Percentiles rank a stretch among this genome's conserved stretches.
These are phyloP conservation scores for Pholiota conissans DNA, from an alignment of 768 basidiomycete genomes.

Conservation along the genomic window DNA sequence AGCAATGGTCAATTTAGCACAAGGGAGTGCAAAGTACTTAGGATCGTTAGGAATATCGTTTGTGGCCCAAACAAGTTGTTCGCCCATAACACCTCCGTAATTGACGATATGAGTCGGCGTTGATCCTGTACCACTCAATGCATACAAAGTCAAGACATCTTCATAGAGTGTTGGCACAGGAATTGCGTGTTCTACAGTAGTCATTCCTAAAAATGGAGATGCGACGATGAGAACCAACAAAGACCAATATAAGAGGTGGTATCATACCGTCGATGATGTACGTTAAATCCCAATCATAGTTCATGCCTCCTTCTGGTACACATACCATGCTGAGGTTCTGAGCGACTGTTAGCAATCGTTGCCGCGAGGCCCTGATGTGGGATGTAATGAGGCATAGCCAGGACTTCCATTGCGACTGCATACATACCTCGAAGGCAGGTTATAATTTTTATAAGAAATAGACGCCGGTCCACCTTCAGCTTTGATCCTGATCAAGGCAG, in stretches of 20 bases:
- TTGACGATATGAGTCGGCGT: slow-evolving; percentile 79
- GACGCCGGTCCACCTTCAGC: slow-evolving; percentile 69
- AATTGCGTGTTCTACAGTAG: slow-evolving; percentile 70
- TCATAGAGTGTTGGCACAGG: slow-evolving; percentile 68
- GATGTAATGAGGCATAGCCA: neutral
- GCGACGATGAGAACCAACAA: no score
- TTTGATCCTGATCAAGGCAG: slow-evolving; percentile 67
- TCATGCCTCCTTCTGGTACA: slow-evolving; percentile 80
- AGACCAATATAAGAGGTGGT: neutral
- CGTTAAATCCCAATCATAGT: slow-evolving; percentile 76
- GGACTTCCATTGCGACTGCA: neutral
- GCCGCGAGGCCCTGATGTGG: slow-evolving; percentile 57
- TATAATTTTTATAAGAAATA: slow-evolving; percentile 81
- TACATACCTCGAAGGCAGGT: slow-evolving; percentile 60
- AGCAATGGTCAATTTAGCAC: neutral
- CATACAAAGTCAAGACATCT: slow-evolving; percentile 62
- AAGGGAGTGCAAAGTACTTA: slow-evolving; percentile 44
- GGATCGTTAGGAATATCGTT: slow-evolving; percentile 66
- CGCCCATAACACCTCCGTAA: slow-evolving; percentile 72
- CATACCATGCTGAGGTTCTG: slow-evolving; percentile 66
- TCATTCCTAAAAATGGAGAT: slow-evolving; percentile 55
- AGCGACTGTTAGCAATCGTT: slow-evolving; percentile 62
- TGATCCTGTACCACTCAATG: slow-evolving; percentile 65
- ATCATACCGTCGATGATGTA: slow-evolving; percentile 71
- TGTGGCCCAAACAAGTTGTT: slow-evolving; percentile 67